Evolutionary conservation across 1,284 basidiomycete species (phyloP), one percentile per base, ranked within the genome.

Genomic region (Pseudozyma sp.): DNA sequence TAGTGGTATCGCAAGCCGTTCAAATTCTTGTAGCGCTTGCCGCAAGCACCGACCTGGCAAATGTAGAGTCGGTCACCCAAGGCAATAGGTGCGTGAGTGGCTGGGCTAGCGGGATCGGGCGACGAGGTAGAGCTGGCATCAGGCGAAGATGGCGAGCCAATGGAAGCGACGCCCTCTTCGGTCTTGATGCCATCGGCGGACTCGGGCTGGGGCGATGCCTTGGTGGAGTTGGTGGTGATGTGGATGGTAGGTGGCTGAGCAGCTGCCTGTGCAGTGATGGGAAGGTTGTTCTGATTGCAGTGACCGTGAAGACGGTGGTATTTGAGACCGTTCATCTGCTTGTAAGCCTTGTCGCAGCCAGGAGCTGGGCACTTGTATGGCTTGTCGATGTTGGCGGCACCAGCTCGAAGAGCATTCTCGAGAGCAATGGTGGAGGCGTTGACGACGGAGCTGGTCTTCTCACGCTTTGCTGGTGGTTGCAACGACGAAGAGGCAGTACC

Each of bases 261-360:
- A 51, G 73, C 73, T 2, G 70, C 63, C 59, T 73, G 74, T 1
- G 74, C 56, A 16, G 63, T 60, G 51, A 72, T 70, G 35, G 75
- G 75, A 14, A 79, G 63, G 51, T 71, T 77, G 68, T 79, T 85
- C 61, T 83, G 82, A 62, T 85, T 85, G 87, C 95, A 98, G 77
- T 92, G 92, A 4, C 96, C 93, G 84, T 94, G 93, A 18, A 93
- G 92, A 86, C 95, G 92, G 87, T 99, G 96, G 86, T 98, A 98
- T 88, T 99, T 98, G 80, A 99, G 89, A 1, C 93, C 93, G 83
- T 94, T 94, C 68, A 94, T 94, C 87, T 98, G 96, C 88, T 98
- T 98, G 89, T 99, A 99, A 49, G 91, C 91, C 89, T 99, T 99
- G 88, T 95, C 95, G 88, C 96, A 99, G 61, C 97, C 96, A 0